Evolutionary conservation across 2,329 filamentous ascomycete species (phyloP).

Genomic region (Gnomoniopsis sp.): DNA sequence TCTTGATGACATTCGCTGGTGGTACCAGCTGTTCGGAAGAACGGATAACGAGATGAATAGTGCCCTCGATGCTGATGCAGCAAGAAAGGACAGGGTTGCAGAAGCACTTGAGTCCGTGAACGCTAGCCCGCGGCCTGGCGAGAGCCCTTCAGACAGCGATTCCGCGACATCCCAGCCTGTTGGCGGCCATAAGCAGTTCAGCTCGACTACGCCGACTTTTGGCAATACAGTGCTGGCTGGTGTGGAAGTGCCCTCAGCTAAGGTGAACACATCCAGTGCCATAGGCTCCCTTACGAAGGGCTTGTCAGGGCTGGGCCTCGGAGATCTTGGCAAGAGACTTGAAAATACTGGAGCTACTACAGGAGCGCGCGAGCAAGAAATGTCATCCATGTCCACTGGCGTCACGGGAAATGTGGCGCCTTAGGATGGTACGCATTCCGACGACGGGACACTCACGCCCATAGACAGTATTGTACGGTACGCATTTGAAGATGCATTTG

Average conservation of each 20-base stretch:
- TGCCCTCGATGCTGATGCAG: slow-evolving; percentile 51
- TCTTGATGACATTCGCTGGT: slow-evolving; percentile 82
- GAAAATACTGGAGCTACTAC: neutral
- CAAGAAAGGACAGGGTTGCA: slow-evolving; percentile 40
- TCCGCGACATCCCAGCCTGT: slow-evolving; percentile 26
- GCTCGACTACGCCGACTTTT: slow-evolving; percentile 9
- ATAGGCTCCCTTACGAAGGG: slow-evolving; percentile 3
- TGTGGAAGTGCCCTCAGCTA: slow-evolving; percentile 8
- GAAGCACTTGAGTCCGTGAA: slow-evolving; percentile 26
- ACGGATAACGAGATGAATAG: slow-evolving; percentile 92
- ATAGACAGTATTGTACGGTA: neutral
- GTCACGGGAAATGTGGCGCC: slow-evolving; percentile 13
- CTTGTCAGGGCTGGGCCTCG: slow-evolving; percentile 6
- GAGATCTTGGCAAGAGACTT: neutral
- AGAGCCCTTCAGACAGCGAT: slow-evolving; percentile 20
- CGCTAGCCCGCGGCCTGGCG: slow-evolving; percentile 43
- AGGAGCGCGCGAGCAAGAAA: slow-evolving; percentile 7
- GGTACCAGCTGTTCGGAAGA: slow-evolving; percentile 82
- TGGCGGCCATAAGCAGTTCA: slow-evolving; percentile 32
- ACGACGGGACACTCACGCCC: neutral
- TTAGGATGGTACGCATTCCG: slow-evolving; percentile 18
- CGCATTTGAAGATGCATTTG: neutral
- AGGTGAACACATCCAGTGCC: neutral
- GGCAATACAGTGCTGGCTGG: slow-evolving; percentile 16
- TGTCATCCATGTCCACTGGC: slow-evolving; percentile 13